Evolutionary conservation across 1,139 yeast species (phyloP), one percentile per base, ranked within the genome.

Genomic region (Yamadazyma jaroonii): DNA sequence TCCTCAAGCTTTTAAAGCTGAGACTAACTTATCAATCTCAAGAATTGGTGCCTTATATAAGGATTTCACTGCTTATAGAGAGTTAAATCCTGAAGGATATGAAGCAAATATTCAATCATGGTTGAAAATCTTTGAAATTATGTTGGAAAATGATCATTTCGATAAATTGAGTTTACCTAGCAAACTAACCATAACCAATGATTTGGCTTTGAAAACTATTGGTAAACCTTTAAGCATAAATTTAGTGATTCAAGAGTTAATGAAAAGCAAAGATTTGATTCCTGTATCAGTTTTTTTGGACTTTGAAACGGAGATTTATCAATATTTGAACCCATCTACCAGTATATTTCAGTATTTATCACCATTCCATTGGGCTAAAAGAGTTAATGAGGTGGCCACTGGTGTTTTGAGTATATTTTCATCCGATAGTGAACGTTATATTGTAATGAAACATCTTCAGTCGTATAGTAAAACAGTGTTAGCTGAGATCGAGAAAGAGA

Each of bases 51-150:
- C 89, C 3, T 64, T 84, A 28, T 84, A 79, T 51, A 75, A 85
- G 9, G 77, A 84, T 54, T 84, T 82, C 50, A 54, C 62, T 6
- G 64, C 67, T 9, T 65, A 79, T 26, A 64, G 68, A 48, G 73
- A 68, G 8, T 49, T 72, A 15, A 84, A 84, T 52, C 76, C 75
- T 1, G 89, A 81, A 44, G 94, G 94, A 1, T 84, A 66, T 47
- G 76, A 69, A 27, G 92, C 92, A 17, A 84, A 84, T 50, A 46
- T 83, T n/a, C 56, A 59, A 2, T 84, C 88, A 1, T 84, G 94
- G 94, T 35, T 43, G 6, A 41, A 49, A 7, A 52, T 69, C 12
- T 42, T 70, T 11, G 32, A 36, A 8, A 50, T 52, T 9, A 38
- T 67, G 20, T 47, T 64, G 25, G 37, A 39, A 7, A 42, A 49